Percentiles rank a stretch among this genome's conserved stretches.
Evolutionary conservation across 352 stramenopile genomes (phyloP).

Genomic region (Globisporangium apiculatum): DNA sequence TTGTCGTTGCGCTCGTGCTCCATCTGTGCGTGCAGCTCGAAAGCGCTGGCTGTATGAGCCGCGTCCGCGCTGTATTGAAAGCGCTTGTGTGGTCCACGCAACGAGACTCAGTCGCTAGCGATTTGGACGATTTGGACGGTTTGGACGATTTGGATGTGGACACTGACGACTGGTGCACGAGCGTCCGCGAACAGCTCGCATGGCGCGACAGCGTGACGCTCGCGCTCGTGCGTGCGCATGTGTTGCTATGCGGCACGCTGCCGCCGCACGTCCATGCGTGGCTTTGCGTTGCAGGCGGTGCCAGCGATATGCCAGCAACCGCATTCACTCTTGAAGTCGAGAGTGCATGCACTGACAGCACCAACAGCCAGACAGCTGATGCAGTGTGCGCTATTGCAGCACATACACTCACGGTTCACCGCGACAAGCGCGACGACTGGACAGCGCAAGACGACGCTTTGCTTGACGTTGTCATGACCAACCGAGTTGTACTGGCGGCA

Average conservation of each 20-base stretch:
- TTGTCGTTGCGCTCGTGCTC: constrained; percentile 11
- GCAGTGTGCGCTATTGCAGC: constrained; percentile 1
- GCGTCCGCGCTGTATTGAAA: too few relatives aligned
- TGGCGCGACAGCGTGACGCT: constrained; percentile 8
- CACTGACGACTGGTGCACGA: constrained; percentile 9
- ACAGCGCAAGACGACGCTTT: too few relatives aligned
- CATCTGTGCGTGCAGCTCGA: constrained; percentile 16
- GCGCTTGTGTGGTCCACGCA: too few relatives aligned
- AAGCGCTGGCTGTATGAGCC: neutral
- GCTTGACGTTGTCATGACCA: constrained; percentile 9
- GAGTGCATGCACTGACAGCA: too few relatives aligned
- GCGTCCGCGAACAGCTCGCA: constrained; percentile 4
- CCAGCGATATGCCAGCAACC: neutral
- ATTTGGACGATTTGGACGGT: too few relatives aligned
- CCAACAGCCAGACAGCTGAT: too few relatives aligned
- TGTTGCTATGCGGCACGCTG: constrained; percentile 12
- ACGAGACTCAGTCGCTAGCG: too few relatives aligned
- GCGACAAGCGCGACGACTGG: too few relatives aligned
- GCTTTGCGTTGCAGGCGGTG: constrained; percentile 8
- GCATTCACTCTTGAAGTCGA: constrained; percentile 7
- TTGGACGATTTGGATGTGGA: too few relatives aligned
- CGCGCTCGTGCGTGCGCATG: constrained; percentile 8
- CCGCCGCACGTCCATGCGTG: constrained; percentile 11
- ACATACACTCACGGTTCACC: constrained; percentile 3
- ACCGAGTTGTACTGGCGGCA: constrained; percentile 7